Base-by-base conservation (phyloP, 306 rosid genomes). In the Fagus crenata region DNA sequence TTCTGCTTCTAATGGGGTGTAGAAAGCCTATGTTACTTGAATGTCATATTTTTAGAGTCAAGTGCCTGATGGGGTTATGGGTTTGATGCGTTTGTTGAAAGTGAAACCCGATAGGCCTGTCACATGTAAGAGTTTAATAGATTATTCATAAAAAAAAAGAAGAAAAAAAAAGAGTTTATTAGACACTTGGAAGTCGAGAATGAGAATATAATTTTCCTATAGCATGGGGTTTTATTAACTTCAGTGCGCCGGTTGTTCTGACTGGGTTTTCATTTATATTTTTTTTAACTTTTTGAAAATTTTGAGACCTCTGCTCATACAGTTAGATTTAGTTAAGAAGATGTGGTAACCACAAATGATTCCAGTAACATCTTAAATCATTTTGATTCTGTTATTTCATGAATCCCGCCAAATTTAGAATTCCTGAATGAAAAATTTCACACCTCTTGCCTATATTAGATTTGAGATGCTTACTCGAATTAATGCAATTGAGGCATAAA, bases 401-500 rank as follows among this genome's bases (percentile, higher is more conserved):
- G 64, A 58, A 58, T 28, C 64, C 36, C 22, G 28, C 28, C 28
- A 22, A 22, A 22, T 58, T 58, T 58, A 35, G 36, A 58, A 9
- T 58, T 22, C 4, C 64, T 58, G 5, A 58, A 58, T 58, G 64
- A 32, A 28, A 18, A 7, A 6, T 15, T 7, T 12, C 32, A 9
- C 37, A 58, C 11, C 14, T 58, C 12, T 18, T 7, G 1, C 36
- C 61, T 58, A 15, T 28, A 58, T 18, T 58, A 31, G 36, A 28
- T 58, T 58, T 58, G 36, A 58, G 64, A 58, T 58, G 37, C 64
- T 22, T 58, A 9, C 64, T 8, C 2, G 9, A 58, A 58, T 46
- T 58, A 63, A 15, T 63, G 69, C 69, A 63, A 14, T 39, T 59
- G 61, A 75, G 67, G 61, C 31, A 39, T 75, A 6, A 59, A 43